Evolutionary conservation across 73 alveolate species (phyloP).

Genomic region (Paramecium biaurelia): DNA sequence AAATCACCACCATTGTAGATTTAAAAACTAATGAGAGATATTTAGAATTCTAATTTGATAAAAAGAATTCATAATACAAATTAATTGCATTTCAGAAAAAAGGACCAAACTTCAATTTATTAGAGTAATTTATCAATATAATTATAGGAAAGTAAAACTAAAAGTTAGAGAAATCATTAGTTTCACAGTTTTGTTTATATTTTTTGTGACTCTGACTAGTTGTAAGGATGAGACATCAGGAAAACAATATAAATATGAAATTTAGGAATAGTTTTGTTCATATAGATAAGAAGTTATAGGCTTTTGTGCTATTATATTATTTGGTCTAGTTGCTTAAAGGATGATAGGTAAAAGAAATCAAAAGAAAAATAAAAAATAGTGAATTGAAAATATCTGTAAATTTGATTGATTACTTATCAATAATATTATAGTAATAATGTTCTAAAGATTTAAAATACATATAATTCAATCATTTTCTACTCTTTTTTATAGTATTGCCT

Average conservation of each 20-base stretch:
- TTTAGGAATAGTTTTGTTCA: neutral
- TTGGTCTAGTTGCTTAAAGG: conserved; percentile 24
- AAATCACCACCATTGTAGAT: neutral
- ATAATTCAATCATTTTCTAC: neutral
- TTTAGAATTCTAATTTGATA: neutral
- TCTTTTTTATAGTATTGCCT: neutral
- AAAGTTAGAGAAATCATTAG: conserved; percentile 7
- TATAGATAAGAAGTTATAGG: conserved; percentile 4
- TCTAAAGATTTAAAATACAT: neutral
- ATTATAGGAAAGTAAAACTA: neutral
- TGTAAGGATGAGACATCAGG: neutral
- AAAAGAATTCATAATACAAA: neutral
- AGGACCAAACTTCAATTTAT: neutral
- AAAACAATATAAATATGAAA: neutral
- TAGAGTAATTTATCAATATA: neutral
- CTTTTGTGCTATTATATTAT: neutral
- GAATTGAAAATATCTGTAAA: neutral
- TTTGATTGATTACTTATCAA: neutral
- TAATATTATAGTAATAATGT: neutral
- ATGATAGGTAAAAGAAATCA: neutral
- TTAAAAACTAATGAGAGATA: neutral
- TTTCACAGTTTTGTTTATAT: neutral
- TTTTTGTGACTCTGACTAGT: neutral
- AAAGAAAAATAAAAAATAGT: neutral
- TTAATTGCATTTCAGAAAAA: conserved; percentile 4